Percentiles rank a stretch among this genome's conserved stretches.
phyloP scores from a whole-genome alignment of 768 basidiomycete species.

The Auriscalpium vulgare region DNA sequence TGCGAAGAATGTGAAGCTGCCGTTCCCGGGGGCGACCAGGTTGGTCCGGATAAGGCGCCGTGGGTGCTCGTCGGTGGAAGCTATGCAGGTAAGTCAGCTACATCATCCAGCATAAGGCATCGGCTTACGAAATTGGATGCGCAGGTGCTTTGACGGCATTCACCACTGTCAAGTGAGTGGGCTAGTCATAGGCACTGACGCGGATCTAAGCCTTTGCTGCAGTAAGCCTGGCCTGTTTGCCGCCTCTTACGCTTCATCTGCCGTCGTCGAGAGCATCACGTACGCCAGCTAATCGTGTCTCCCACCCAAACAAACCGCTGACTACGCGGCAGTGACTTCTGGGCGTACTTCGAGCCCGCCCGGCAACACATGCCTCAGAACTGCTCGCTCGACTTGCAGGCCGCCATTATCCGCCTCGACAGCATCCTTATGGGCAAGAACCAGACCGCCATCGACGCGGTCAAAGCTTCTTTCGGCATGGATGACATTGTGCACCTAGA shows the following conservation, averaged over 20 bases:
- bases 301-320: neutral
- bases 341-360: slow-evolving; percentile 69
- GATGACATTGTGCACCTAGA: slow-evolving; percentile 49
- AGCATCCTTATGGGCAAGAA: slow-evolving; percentile 40
- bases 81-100: slow-evolving; percentile 33
- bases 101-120: neutral
- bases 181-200: neutral
- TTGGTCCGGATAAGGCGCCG: slow-evolving; percentile 42
- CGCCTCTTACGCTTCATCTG: slow-evolving; percentile 59
- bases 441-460: slow-evolving; percentile 35
- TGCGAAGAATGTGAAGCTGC: slow-evolving; percentile 62
- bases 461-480: slow-evolving; percentile 58
- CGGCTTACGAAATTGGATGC: neutral
- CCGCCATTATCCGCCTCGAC: slow-evolving; percentile 56
- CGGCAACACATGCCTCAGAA: slow-evolving; percentile 60
- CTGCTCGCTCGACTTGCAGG: slow-evolving; percentile 66
- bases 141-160: slow-evolving; percentile 44
- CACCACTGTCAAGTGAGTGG: too few species aligned
- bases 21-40: slow-evolving; percentile 55
- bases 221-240: slow-evolving; percentile 55
- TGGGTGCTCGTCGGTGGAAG: slow-evolving; percentile 38
- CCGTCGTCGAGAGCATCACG: slow-evolving; percentile 54
- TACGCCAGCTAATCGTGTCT: slow-evolving; percentile 9
- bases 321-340: slow-evolving; percentile 39
- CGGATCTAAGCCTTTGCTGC: neutral